These are phyloP conservation scores for Paratinospora sagittata DNA, from an alignment of 164 flowering plant species.

Conservation along the genomic window DNA sequence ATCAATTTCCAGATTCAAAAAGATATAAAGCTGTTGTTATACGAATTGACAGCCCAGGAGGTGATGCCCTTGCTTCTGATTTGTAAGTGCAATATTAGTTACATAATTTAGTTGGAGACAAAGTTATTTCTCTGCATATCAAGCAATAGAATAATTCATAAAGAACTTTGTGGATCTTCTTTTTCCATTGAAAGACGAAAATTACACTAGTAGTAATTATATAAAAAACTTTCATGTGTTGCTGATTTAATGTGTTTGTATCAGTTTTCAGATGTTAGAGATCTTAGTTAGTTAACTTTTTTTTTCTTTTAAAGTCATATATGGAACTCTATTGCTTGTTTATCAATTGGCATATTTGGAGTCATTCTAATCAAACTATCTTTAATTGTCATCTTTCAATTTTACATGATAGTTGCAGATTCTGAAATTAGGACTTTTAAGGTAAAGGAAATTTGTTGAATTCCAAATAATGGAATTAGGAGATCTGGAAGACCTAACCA, in stretches of 20 bases:
- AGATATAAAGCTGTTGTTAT: slow-evolving; percentile 75
- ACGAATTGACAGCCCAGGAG: slow-evolving; percentile 97
- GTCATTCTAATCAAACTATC: not conserved
- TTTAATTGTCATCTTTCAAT: not conserved
- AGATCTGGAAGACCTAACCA: not conserved
- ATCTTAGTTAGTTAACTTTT: too few species aligned
- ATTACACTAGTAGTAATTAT: too few species aligned
- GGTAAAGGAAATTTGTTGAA: not conserved
- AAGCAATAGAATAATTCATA: not conserved
- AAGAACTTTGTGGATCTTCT: not conserved
- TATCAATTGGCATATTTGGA: not conserved
- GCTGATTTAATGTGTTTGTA: not conserved
- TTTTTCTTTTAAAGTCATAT: too few species aligned
- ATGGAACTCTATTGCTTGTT: too few species aligned
- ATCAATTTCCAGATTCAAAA: slow-evolving; percentile 61
- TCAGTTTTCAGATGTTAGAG: not conserved
- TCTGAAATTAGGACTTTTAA: not conserved
- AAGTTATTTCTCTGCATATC: not conserved
- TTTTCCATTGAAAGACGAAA: not conserved
- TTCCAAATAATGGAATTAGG: not conserved
- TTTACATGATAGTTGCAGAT: not conserved
- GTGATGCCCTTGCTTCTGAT: slow-evolving; percentile 99
- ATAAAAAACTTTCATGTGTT: not conserved
- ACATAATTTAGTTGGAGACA: not conserved
- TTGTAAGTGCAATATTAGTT: slow-evolving; percentile 55